Evolutionary conservation across 495 filamentous ascomycete genomes (phyloP).

Genomic region (Xylaria venustula): DNA sequence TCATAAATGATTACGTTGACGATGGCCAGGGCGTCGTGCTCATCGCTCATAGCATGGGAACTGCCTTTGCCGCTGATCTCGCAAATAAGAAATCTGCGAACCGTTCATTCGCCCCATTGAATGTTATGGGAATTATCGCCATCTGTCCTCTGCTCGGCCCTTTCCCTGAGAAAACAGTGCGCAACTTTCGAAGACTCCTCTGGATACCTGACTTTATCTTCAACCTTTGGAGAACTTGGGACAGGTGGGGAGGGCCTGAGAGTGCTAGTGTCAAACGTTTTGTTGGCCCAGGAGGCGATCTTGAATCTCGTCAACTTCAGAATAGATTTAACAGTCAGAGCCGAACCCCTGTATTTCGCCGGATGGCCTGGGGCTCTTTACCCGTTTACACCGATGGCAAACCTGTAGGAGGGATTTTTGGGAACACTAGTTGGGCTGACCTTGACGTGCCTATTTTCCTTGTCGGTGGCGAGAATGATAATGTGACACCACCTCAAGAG

Average conservation of each 20-base stretch:
- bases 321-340: slow-evolving; percentile 81
- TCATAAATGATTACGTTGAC: slow-evolving; percentile 70
- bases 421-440: slow-evolving; percentile 68
- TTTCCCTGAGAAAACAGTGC: slow-evolving; percentile 52
- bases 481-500: slow-evolving; percentile 67
- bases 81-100: slow-evolving; percentile 58
- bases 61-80: slow-evolving; percentile 71
- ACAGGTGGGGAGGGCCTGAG: slow-evolving; percentile 72
- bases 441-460: slow-evolving; percentile 73
- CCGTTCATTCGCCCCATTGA: slow-evolving; percentile 48
- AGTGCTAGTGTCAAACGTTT: slow-evolving; percentile 79
- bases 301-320: slow-evolving; percentile 75
- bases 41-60: slow-evolving; percentile 87
- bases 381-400: slow-evolving; percentile 52
- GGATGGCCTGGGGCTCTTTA: slow-evolving; percentile 75
- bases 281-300: slow-evolving; percentile 70
- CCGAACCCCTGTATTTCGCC: slow-evolving; percentile 73
- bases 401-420: slow-evolving; percentile 64
- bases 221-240: slow-evolving; percentile 75
- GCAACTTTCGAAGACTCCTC: slow-evolving; percentile 55
- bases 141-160: slow-evolving; percentile 73
- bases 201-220: slow-evolving; percentile 70
- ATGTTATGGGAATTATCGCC: slow-evolving; percentile 73
- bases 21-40: slow-evolving; percentile 74
- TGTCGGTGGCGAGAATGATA: slow-evolving; percentile 74